Evolutionary conservation across 176 grass and related monocot genomes (phyloP).

Genomic region (Oryza glumipatula): DNA sequence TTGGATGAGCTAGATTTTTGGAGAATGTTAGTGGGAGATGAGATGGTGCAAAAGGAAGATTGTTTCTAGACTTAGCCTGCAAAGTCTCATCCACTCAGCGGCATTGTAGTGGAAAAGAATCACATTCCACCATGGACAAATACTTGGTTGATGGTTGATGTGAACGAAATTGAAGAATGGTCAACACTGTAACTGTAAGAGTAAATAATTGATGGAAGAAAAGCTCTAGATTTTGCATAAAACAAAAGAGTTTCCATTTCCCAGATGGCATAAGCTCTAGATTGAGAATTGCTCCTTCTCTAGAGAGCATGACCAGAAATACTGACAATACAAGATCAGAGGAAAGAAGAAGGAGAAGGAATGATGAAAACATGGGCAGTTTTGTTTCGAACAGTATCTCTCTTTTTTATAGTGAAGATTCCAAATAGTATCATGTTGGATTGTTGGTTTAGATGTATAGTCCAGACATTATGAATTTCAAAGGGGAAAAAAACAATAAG

Average conservation of each 20-base stretch:
- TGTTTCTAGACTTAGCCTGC: conserved; percentile 26
- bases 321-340: not conserved
- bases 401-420: not conserved
- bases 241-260: not conserved
- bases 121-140: conserved; percentile 44
- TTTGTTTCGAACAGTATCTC: not conserved
- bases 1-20: not conserved
- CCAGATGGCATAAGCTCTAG: not conserved
- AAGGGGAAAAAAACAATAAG: not conserved
- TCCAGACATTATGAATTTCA: not conserved
- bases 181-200: conserved; percentile 1
- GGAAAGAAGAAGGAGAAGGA: not conserved
- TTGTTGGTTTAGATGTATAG: not conserved
- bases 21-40: conserved; percentile 38
- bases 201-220: not conserved
- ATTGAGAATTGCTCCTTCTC: not conserved
- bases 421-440: not conserved
- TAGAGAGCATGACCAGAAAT: not conserved
- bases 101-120: conserved; percentile 26
- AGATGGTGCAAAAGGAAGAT: conserved; percentile 22
- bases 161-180: conserved; percentile 1
- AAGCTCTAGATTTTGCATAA: not conserved
- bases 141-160: not conserved
- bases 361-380: not conserved
- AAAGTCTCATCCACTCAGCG: conserved; percentile 38